Conservation (phyloP, 352 stramenopile species). For the Phytophthora rubi region DNA sequence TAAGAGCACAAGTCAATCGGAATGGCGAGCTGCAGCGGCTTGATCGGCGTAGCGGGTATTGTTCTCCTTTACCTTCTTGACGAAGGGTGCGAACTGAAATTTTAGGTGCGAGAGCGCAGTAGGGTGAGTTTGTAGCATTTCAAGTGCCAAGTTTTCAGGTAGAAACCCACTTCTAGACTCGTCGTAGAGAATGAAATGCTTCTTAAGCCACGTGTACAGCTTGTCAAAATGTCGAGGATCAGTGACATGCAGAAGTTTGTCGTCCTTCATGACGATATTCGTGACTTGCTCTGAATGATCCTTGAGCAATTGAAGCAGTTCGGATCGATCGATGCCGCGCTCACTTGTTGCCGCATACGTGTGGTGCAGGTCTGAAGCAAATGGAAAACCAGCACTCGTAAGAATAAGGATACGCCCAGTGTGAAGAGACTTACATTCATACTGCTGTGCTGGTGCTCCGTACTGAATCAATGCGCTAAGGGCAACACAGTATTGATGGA, state of each 20-base stretch:
- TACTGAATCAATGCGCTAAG: slow-evolving; percentile 52
- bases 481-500: slow-evolving; percentile 61
- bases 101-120: slow-evolving; percentile 50
- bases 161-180: slow-evolving; percentile 42
- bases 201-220: slow-evolving; percentile 81
- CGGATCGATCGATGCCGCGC: slow-evolving; percentile 56
- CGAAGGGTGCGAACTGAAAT: slow-evolving; percentile 54
- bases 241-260: slow-evolving; percentile 16
- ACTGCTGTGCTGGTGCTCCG: slow-evolving; percentile 53
- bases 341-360: slow-evolving; percentile 62
- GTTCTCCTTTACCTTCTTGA: slow-evolving; percentile 54
- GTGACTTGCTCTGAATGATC: slow-evolving; percentile 45
- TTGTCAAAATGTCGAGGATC: slow-evolving; percentile 65
- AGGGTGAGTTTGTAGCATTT: slow-evolving; percentile 55
- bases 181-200: slow-evolving; percentile 63
- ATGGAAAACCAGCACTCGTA: not conserved
- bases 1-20: slow-evolving; percentile 16
- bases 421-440: slow-evolving; percentile 50
- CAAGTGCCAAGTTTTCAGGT: slow-evolving; percentile 37
- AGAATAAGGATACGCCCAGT: not conserved
- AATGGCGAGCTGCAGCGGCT: slow-evolving; percentile 32
- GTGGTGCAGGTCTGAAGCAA: slow-evolving; percentile 55
- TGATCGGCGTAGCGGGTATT: slow-evolving; percentile 54
- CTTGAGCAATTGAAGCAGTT: slow-evolving; percentile 63
- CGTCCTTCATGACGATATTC: slow-evolving; percentile 30